Conservation (phyloP, 805 yeast genomes). For the Nakazawaea molendinolei region DNA sequence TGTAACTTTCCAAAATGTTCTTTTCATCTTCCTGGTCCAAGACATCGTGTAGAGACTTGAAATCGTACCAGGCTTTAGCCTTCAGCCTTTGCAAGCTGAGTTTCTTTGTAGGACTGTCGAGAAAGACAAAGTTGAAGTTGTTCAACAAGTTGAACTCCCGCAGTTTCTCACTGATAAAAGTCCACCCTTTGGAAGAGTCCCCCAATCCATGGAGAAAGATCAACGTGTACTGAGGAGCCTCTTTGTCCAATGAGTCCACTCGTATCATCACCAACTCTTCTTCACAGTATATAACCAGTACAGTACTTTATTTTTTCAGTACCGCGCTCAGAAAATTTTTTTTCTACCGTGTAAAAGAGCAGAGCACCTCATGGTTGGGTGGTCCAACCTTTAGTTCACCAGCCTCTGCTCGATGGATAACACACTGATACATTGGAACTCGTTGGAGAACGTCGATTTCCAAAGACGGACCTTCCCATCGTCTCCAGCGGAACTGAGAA, state of each 20-base stretch:
- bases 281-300: too few species aligned
- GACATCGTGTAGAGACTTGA: conserved; percentile 10
- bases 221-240: conserved; percentile 8
- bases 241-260: conserved; percentile 10
- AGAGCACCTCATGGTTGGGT: too few species aligned
- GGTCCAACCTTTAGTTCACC: too few species aligned
- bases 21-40: conserved; percentile 9
- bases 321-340: too few species aligned
- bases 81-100: conserved; percentile 8
- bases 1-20: conserved; percentile 9
- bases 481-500: conserved; percentile 89
- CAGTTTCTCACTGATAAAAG: conserved; percentile 9
- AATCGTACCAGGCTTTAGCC: conserved; percentile 13
- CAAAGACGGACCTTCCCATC: conserved; percentile 89
- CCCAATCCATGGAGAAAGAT: conserved; percentile 13
- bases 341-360: too few species aligned
- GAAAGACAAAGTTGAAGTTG: conserved; percentile 11
- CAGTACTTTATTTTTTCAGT: too few species aligned
- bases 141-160: conserved; percentile 11
- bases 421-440: conserved; percentile 89
- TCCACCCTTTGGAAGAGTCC: conserved; percentile 12
- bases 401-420: conserved; percentile 50
- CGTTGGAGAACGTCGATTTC: conserved; percentile 81
- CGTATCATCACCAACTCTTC: conserved; percentile 10
- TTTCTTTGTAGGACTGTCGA: conserved; percentile 12